Evolutionary conservation across 139 green algal genomes (phyloP).

Genomic region (Trebouxia sp.): DNA sequence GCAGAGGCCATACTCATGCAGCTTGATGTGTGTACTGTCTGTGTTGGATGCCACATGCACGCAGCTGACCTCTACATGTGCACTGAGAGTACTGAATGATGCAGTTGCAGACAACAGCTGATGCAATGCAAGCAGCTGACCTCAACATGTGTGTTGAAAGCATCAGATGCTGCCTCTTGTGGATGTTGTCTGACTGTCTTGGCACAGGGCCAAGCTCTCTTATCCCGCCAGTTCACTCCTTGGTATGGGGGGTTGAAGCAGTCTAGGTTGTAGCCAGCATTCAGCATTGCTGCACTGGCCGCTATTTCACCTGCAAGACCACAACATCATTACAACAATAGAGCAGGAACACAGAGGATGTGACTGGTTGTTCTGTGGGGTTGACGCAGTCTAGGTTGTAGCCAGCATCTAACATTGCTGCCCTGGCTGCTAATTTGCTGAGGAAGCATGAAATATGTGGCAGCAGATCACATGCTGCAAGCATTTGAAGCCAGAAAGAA

Average conservation of each 20-base stretch:
- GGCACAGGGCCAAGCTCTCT: background rate
- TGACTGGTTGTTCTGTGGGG: constrained; percentile 6
- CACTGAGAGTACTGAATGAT: no score
- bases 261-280: constrained; percentile 33
- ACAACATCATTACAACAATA: no score
- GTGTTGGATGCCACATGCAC: no score
- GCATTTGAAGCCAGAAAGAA: no score
- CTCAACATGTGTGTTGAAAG: background rate
- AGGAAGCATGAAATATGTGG: no score
- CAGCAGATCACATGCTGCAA: no score
- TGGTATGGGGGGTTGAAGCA: constrained; percentile 27
- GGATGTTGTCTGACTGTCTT: background rate
- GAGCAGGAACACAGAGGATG: no score
- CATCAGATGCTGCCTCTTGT: background rate
- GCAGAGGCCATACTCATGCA: no score
- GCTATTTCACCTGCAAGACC: background rate
- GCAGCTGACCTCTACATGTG: no score
- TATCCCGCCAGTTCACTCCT: constrained; percentile 34
- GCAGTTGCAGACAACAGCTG: no score
- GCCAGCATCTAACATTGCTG: constrained; percentile 30
- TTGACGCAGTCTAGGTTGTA: constrained; percentile 33
- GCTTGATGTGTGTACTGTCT: no score
- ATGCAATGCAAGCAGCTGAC: no score
- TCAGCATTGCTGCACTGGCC: constrained; percentile 27
- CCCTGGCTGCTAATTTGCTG: background rate